A percentile compares a stretch with the other conserved stretches of the same genome.
Evolutionary conservation across 768 basidiomycete species (phyloP).

Genomic region (Calvatia gigantea): DNA sequence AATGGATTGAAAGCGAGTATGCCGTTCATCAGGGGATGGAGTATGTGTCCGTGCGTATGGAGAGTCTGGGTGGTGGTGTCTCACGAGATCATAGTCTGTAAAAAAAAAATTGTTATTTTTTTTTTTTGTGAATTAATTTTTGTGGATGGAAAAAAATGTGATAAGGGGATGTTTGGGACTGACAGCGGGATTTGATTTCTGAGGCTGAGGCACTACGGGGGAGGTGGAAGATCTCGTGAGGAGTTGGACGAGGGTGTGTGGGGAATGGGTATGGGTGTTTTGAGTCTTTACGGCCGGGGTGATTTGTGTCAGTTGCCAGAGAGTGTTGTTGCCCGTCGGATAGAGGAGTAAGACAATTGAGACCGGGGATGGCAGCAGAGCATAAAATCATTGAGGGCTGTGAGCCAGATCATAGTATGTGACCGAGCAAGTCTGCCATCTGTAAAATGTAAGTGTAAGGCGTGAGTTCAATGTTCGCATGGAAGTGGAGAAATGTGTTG

Average conservation of each 20-base stretch:
- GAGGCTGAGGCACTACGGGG: conserved; percentile 47
- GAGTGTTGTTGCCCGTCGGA: not conserved
- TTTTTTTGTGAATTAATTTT: not conserved
- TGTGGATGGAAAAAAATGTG: not conserved
- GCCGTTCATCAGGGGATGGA: conserved; percentile 42
- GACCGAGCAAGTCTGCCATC: not conserved
- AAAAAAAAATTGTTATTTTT: not conserved
- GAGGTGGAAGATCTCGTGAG: conserved; percentile 74
- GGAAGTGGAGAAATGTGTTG: not conserved
- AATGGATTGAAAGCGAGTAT: conserved; percentile 62
- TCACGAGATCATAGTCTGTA: conserved; percentile 72
- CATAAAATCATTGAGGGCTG: not conserved
- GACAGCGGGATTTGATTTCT: conserved; percentile 69
- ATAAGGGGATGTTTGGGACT: too few species aligned
- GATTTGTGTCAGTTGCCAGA: not conserved
- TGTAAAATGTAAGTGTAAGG: not conserved
- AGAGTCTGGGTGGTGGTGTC: conserved; percentile 70
- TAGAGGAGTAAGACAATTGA: not conserved
- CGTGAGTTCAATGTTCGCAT: not conserved
- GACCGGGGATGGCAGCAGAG: not conserved
- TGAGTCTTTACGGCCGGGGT: not conserved
- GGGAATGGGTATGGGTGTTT: conserved; percentile 46
- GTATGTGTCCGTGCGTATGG: conserved; percentile 29
- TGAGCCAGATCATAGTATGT: not conserved
- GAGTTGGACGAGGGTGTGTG: conserved; percentile 47